Evolutionary conservation across 495 filamentous ascomycete genomes (phyloP).

Genomic region (Immersiella caudata): DNA sequence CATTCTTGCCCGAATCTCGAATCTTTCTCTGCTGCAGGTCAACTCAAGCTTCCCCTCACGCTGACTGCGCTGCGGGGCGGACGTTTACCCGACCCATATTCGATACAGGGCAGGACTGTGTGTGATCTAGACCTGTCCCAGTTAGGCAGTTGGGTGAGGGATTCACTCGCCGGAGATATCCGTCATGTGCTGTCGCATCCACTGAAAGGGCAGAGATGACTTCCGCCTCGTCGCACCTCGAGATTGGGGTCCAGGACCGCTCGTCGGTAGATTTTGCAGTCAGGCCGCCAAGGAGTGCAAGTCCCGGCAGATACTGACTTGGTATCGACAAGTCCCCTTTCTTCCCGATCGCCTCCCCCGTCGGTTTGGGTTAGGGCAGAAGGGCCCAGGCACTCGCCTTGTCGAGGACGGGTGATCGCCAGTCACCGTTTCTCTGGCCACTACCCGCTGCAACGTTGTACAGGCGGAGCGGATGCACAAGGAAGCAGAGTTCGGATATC

Average conservation of each 20-base stretch:
- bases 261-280: neutral
- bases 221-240: neutral
- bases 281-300: neutral
- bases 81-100: neutral
- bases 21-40: neutral
- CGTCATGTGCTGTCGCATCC: no score
- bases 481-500: neutral
- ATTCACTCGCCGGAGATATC: neutral
- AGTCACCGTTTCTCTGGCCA: neutral
- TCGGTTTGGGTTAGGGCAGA: slow-evolving; percentile 8
- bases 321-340: slow-evolving; percentile 5
- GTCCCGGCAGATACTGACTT: neutral
- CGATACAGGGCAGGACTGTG: no score
- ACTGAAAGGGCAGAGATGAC: no score
- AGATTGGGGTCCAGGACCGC: neutral
- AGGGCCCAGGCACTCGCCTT: slow-evolving; percentile 7
- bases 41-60: neutral
- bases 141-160: neutral
- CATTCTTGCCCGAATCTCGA: neutral
- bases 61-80: neutral
- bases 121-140: no score
- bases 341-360: neutral
- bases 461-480: neutral
- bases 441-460: slow-evolving; percentile 21
- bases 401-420: slow-evolving; percentile 6